phyloP scores from a whole-genome alignment of 1,284 basidiomycete genomes.

The Laetiporus sulphureus region DNA sequence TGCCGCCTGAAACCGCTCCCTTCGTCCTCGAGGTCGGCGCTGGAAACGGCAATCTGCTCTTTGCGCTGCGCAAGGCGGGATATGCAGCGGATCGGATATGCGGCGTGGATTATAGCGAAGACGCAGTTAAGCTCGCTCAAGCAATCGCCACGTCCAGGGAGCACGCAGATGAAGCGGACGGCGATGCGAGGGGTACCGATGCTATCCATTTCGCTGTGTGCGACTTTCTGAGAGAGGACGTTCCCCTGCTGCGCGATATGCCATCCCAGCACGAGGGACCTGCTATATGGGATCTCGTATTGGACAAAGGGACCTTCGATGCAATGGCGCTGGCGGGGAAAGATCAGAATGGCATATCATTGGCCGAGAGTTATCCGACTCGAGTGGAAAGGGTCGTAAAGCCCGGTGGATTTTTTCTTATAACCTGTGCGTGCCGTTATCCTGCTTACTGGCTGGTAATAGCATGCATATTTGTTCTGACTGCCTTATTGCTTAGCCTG shows the following conservation, averaged over 20 bases:
- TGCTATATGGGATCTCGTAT: slow-evolving; percentile 53
- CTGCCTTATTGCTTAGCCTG: slow-evolving; percentile 45
- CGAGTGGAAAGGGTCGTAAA: slow-evolving; percentile 55
- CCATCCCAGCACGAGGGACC: slow-evolving; percentile 6
- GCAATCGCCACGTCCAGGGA: slow-evolving; percentile 43
- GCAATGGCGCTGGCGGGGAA: slow-evolving; percentile 77
- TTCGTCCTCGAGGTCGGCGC: slow-evolving; percentile 71
- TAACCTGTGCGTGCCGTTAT: slow-evolving; percentile 57
- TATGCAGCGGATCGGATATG: slow-evolving; percentile 48
- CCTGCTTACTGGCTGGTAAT: slow-evolving; percentile 1
- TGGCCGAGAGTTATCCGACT: slow-evolving; percentile 56
- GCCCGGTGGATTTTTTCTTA: slow-evolving; percentile 70
- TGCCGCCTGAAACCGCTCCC: slow-evolving; percentile 42
- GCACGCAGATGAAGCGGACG: slow-evolving; percentile 5
- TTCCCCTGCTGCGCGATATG: slow-evolving; percentile 24
- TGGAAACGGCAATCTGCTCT: slow-evolving; percentile 82
- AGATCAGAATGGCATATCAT: slow-evolving; percentile 45
- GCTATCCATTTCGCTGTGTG: slow-evolving; percentile 46
- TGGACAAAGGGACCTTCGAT: slow-evolving; percentile 85
- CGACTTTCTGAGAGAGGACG: slow-evolving; percentile 52
- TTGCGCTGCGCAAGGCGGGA: slow-evolving; percentile 64
- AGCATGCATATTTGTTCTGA: background rate
- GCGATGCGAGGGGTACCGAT: slow-evolving; percentile 15
- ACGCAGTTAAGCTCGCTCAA: slow-evolving; percentile 57
- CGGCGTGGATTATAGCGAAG: slow-evolving; percentile 82